Percentiles rank a stretch among this genome's conserved stretches.
Conservation (phyloP, 345 rosid genomes). For the Cardamine chenopodiifolia region DNA sequence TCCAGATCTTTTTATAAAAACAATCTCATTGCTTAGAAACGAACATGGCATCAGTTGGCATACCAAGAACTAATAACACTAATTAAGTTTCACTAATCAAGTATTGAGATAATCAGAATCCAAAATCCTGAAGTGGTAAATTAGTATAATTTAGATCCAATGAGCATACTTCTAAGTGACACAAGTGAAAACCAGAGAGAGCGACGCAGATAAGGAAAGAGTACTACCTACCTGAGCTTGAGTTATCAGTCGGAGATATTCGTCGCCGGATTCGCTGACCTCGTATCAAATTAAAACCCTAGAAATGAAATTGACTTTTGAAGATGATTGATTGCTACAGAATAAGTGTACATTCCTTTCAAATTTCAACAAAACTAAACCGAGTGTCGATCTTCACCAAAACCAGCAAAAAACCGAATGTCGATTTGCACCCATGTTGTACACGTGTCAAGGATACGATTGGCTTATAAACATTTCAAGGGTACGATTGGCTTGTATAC, state of each 20-base stretch:
- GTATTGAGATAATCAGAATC: slow-evolving; percentile 5
- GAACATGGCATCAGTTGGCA: neutral
- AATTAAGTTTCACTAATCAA: slow-evolving; percentile 16
- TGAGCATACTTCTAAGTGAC: slow-evolving; percentile 2
- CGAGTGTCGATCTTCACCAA: slow-evolving; percentile 11
- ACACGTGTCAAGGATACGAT: neutral
- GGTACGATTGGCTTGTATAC: neutral
- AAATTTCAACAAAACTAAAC: slow-evolving; percentile 34
- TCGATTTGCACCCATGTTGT: too few relatives aligned
- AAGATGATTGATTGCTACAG: slow-evolving; percentile 36
- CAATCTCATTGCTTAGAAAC: neutral
- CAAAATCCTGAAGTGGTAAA: slow-evolving; percentile 17
- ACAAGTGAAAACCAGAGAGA: slow-evolving; percentile 21
- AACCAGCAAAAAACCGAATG: neutral
- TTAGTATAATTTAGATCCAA: neutral
- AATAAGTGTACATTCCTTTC: slow-evolving; percentile 9
- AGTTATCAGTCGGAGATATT: slow-evolving; percentile 21
- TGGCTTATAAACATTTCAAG: neutral
- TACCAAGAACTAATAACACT: neutral
- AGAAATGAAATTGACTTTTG: slow-evolving; percentile 40
- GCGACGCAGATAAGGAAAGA: neutral
- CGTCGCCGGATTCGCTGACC: slow-evolving; percentile 40
- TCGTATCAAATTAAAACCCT: slow-evolving; percentile 43
- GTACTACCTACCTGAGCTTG: slow-evolving; percentile 25
- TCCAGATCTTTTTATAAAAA: slow-evolving; percentile 9